Conservation (phyloP, 2,329 filamentous ascomycete genomes). For the Corinectria fuckeliana region DNA sequence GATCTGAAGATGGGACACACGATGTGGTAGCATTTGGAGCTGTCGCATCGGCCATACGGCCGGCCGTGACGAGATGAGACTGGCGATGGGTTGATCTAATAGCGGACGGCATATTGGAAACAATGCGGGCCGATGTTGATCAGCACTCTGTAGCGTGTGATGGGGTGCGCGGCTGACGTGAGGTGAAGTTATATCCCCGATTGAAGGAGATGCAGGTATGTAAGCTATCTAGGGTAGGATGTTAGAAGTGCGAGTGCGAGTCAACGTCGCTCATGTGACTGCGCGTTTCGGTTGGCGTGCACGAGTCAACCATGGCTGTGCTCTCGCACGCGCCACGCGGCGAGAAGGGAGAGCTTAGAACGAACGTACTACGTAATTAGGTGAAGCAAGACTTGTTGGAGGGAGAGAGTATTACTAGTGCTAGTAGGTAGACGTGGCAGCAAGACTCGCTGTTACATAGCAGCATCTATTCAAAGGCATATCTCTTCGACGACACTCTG, state of each 20-base stretch:
- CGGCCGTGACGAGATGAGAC: neutral
- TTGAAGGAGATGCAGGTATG: too few relatives aligned
- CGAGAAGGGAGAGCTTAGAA: neutral
- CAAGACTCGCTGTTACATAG: too few relatives aligned
- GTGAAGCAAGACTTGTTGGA: too few relatives aligned
- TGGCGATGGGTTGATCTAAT: neutral
- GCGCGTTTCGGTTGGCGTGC: constrained; percentile 29
- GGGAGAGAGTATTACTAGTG: too few relatives aligned
- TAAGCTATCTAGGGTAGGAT: constrained; percentile 9
- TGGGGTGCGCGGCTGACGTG: constrained; percentile 10
- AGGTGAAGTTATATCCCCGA: neutral
- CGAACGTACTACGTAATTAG: too few relatives aligned
- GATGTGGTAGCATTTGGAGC: constrained; percentile 13
- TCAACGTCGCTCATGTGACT: constrained; percentile 33
- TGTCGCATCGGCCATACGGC: neutral
- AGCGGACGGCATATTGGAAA: constrained; percentile 2
- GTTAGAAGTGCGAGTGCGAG: neutral
- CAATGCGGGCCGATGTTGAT: neutral
- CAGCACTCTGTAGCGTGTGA: neutral
- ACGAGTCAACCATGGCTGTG: constrained; percentile 22
- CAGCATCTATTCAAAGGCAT: too few relatives aligned
- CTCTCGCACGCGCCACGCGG: constrained; percentile 31
- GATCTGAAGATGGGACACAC: neutral
- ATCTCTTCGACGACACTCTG: neutral
- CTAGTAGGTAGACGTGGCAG: too few relatives aligned